phyloP scores from a whole-genome alignment of 2,329 filamentous ascomycete species.

The Aspergillus sp. region DNA sequence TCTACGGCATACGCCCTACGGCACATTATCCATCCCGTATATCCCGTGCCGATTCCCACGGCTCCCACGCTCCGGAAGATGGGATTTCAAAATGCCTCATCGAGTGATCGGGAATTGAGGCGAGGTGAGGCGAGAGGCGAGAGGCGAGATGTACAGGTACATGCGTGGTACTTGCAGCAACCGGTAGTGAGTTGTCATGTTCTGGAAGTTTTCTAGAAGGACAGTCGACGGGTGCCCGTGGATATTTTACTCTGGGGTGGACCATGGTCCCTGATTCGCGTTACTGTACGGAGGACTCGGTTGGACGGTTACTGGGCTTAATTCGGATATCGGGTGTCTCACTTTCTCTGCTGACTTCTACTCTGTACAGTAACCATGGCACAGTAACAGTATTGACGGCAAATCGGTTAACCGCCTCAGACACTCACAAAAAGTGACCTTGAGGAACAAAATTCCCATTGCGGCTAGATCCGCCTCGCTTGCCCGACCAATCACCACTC shows the following conservation, averaged over 20 bases:
- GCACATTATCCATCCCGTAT: too few species aligned
- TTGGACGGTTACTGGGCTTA: too few species aligned
- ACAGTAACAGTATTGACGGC: neutral
- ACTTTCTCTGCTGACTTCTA: too few species aligned
- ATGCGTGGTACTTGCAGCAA: neutral
- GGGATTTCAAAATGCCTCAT: neutral
- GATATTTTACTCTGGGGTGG: too few species aligned
- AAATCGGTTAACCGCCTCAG: too few species aligned
- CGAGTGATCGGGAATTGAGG: neutral
- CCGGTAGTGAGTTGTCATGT: conserved; percentile 5
- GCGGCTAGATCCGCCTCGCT: conserved; percentile 4
- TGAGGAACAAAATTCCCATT: conserved; percentile 14
- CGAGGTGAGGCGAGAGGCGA: neutral
- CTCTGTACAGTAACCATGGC: neutral
- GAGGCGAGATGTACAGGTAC: neutral
- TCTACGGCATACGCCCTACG: too few species aligned
- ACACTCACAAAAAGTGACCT: neutral
- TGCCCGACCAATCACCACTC: conserved; percentile 9
- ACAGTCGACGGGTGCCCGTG: neutral
- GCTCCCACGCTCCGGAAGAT: too few species aligned
- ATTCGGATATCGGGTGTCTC: too few species aligned
- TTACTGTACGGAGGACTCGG: neutral
- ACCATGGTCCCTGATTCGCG: neutral
- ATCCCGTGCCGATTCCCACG: too few species aligned
- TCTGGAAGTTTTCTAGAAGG: conserved; percentile 32